Base-by-base conservation (phyloP, 371 early-diverging fungal genomes). In the Saksenaea oblongispora region DNA sequence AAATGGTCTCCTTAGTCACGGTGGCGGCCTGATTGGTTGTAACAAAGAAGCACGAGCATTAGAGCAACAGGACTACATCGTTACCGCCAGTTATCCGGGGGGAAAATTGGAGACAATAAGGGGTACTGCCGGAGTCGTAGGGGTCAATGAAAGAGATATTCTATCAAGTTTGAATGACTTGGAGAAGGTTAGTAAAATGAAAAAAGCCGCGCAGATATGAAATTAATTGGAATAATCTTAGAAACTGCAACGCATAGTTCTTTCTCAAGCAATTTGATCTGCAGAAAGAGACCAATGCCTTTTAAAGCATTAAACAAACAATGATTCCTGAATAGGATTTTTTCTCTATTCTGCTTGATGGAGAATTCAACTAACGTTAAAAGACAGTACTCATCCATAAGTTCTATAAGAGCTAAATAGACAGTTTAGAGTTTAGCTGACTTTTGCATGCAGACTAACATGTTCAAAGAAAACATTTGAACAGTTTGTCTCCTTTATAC, bases 121-220 rank as follows among this genome's bases (percentile, higher is more conserved):
- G n/a, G 27, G 44, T 47, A 62, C 65, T 3, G 57, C 66, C n/a
- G 62, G 64, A 31, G 62, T 51, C 4, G 31, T 59, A 36, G 37
- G 47, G n/a, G 26, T 27, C 4, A 62, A 36, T 39, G 64, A n/a
- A 18, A 44, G 2, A 22, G 5, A 66, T 34, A 64, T 70, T 10
- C 64, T 70, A 14, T 34, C 61, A 55, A 58, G 58, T 13, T 55
- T 39, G 5, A 65, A 66, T 64, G 73, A 44, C 15, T 65, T 72
- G 62, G 72, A 68, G 59, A 63, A 35, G 17, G 34, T 41, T 26
- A 55, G 56, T 36, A 54, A 36, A 47, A 13, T 17, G 24, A 17
- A 47, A 22, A 4, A 7, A 17, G 22, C 9, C 22, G 22, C 5
- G 42, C 11, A 18, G 22, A n/a, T 47, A 10, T 8, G 8, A 4